A percentile compares a stretch with the other conserved stretches of the same genome.
Conservation (phyloP, 306 rosid species). For the Vigna reflexopilosa region DNA sequence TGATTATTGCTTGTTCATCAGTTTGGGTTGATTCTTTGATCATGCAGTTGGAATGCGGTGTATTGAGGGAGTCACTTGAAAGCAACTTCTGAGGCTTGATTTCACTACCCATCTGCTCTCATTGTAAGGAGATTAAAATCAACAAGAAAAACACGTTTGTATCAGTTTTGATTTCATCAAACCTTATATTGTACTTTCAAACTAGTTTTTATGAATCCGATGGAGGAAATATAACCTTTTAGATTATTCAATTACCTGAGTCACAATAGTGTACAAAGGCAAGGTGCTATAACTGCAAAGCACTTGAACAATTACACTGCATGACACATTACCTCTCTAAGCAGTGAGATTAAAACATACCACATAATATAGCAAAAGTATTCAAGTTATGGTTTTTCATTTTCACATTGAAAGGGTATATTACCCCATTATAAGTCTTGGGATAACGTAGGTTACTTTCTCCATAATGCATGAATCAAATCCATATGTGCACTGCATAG, state of each 20-base stretch:
- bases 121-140: constrained; percentile 14
- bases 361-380: constrained; percentile 1
- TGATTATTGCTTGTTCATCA: constrained; percentile 49
- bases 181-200: background rate
- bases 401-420: constrained; percentile 15
- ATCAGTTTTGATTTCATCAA: background rate
- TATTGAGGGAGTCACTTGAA: background rate
- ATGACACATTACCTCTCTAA: constrained; percentile 7
- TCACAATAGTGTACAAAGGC: constrained; percentile 78
- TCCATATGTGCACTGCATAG: constrained; percentile 78
- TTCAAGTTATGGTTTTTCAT: background rate
- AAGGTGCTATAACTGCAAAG: constrained; percentile 93
- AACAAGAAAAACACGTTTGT: constrained; percentile 15
- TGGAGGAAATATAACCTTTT: constrained; percentile 2
- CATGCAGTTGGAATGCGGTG: constrained; percentile 34
- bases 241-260: constrained; percentile 64
- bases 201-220: constrained; percentile 1
- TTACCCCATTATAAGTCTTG: constrained; percentile 90
- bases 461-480: constrained; percentile 89
- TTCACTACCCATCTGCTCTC: constrained; percentile 74
- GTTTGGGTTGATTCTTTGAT: constrained; percentile 43
- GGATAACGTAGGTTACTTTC: constrained; percentile 64
- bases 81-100: constrained; percentile 52
- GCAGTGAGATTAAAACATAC: constrained; percentile 37
- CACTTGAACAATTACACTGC: constrained; percentile 88